These are phyloP conservation scores for Ustilago shanxiensis DNA, from an alignment of 1,284 basidiomycete genomes.

Conservation along the genomic window DNA sequence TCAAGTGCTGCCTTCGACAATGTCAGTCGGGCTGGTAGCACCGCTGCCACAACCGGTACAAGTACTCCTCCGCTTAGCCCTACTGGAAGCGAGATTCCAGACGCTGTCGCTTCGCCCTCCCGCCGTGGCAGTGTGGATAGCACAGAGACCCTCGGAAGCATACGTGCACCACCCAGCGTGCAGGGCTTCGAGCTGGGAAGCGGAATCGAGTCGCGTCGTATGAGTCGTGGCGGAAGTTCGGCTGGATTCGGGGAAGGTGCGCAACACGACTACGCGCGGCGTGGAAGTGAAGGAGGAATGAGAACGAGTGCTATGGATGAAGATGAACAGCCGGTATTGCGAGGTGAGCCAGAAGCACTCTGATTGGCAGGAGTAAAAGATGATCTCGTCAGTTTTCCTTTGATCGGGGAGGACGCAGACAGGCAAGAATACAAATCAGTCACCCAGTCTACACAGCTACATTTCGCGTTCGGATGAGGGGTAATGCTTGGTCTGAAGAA, in stretches of 20 bases:
- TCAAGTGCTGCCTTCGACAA: conserved; percentile 31
- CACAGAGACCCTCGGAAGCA: conserved; percentile 51
- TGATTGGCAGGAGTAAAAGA: background rate
- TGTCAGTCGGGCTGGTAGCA: conserved; percentile 59
- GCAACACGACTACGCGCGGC: conserved; percentile 5
- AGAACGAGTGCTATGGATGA: conserved; percentile 44
- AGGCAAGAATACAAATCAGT: background rate
- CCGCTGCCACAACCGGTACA: conserved; percentile 58
- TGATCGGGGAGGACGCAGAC: background rate
- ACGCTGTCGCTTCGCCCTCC: conserved; percentile 46
- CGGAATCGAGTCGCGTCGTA: conserved; percentile 47
- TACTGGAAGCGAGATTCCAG: conserved; percentile 46
- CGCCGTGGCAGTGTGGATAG: conserved; percentile 47
- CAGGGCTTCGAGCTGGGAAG: conserved; percentile 40
- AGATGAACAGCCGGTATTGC: conserved; percentile 9
- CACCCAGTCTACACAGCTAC: background rate
- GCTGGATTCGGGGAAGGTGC: conserved; percentile 21
- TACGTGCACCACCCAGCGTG: conserved; percentile 48
- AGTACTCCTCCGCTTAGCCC: conserved; percentile 50
- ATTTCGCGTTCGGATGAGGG: background rate
- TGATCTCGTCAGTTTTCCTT: background rate
- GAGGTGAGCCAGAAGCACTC: conserved; percentile 10
- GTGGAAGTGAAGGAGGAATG: conserved; percentile 32
- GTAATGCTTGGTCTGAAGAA: background rate
- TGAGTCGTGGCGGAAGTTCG: conserved; percentile 50